A percentile compares a stretch with the other conserved stretches of the same genome.
phyloP scores from a whole-genome alignment of 1,139 yeast genomes.

The Sugiyamaella novakii region DNA sequence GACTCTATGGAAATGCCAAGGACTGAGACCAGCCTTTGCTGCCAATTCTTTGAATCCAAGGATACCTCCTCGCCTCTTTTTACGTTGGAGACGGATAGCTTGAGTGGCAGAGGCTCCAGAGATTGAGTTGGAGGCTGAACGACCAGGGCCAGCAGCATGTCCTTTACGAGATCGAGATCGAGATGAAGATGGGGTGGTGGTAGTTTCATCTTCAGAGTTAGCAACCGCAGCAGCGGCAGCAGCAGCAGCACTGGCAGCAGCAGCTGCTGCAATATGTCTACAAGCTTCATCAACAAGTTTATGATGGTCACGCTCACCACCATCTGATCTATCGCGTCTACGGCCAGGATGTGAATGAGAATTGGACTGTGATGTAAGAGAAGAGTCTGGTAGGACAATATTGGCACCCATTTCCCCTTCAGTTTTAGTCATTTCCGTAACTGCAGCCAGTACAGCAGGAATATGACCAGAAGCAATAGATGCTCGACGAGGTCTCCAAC shows the following conservation, averaged over 20 bases:
- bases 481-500: conserved; percentile 37
- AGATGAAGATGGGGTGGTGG: conserved; percentile 13
- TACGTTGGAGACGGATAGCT: conserved; percentile 43
- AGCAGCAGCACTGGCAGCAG: conserved; percentile 57
- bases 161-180: conserved; percentile 6
- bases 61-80: conserved; percentile 81
- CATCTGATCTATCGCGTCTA: conserved; percentile 26
- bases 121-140: conserved; percentile 8
- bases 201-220: conserved; percentile 29
- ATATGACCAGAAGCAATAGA: conserved; percentile 40
- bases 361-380: not conserved
- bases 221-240: conserved; percentile 36
- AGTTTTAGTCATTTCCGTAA: conserved; percentile 29
- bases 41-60: conserved; percentile 88
- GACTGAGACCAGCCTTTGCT: conserved; percentile 76
- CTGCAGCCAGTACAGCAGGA: conserved; percentile 34
- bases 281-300: conserved; percentile 78
- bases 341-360: conserved; percentile 12
- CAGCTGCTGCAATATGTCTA: conserved; percentile 81
- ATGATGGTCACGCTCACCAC: conserved; percentile 55
- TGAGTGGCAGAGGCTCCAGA: conserved; percentile 13
- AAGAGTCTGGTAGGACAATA: conserved; percentile 1
- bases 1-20: conserved; percentile 95
- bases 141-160: not conserved
- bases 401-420: conserved; percentile 5